These are phyloP conservation scores for Arbutus unedo DNA, from an alignment of 148 eudicot species.

Conservation along the genomic window DNA sequence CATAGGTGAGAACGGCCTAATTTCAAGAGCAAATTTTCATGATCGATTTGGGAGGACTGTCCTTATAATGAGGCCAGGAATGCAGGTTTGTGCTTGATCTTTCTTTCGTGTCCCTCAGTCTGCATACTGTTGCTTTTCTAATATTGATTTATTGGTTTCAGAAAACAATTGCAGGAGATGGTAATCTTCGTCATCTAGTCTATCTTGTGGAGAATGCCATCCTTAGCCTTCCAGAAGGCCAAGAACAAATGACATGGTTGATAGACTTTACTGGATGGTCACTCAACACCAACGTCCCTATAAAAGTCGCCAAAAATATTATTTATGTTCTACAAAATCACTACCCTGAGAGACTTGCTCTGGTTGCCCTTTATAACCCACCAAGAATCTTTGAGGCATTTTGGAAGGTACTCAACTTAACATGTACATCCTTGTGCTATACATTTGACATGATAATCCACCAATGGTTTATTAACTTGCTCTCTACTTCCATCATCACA, in stretches of 20 bases:
- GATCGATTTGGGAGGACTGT: conserved; percentile 75
- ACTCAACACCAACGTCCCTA: conserved; percentile 50
- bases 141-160: conserved; percentile 28
- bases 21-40: conserved; percentile 75
- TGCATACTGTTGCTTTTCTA: background rate
- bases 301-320: conserved; percentile 72
- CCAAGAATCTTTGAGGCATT: conserved; percentile 82
- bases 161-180: conserved; percentile 68
- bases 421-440: background rate
- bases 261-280: conserved; percentile 84
- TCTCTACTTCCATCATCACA: conserved; percentile 16
- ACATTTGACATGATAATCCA: too few relatives aligned
- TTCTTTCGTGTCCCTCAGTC: background rate
- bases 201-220: conserved; percentile 82
- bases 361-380: conserved; percentile 69
- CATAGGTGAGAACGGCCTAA: conserved; percentile 88
- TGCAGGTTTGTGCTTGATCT: conserved; percentile 49
- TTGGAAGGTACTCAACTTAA: conserved; percentile 46
- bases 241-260: conserved; percentile 93
- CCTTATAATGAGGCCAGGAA: conserved; percentile 96
- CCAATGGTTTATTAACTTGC: background rate
- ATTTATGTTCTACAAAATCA: conserved; percentile 72
- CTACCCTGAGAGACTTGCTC: conserved; percentile 92
- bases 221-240: conserved; percentile 81
- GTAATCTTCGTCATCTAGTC: conserved; percentile 77